Percentiles rank a stretch among this genome's conserved stretches.
These are phyloP conservation scores for Aspergillus neotritici DNA, from an alignment of 2,329 filamentous ascomycete species.

Conservation along the genomic window DNA sequence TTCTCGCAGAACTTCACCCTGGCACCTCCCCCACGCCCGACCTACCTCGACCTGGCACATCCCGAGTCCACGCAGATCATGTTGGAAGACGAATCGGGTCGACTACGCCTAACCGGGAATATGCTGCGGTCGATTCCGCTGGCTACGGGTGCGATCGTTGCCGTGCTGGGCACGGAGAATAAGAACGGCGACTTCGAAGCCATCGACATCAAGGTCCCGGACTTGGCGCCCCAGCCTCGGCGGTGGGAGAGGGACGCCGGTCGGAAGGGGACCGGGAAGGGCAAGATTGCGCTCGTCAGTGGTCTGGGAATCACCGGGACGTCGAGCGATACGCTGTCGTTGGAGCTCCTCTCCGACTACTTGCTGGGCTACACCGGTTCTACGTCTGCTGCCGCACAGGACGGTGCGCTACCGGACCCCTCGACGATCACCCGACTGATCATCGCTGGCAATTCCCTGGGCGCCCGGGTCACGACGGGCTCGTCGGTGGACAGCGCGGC, in stretches of 20 bases:
- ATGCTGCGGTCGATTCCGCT: slow-evolving; percentile 63
- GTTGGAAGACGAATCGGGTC: slow-evolving; percentile 92
- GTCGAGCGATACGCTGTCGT: slow-evolving; percentile 66
- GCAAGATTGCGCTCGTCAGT: slow-evolving; percentile 82
- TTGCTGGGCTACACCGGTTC: slow-evolving; percentile 74
- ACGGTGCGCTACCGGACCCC: slow-evolving; percentile 38
- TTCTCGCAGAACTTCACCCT: slow-evolving; percentile 72
- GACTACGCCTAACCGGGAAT: slow-evolving; percentile 70
- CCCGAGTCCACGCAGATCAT: slow-evolving; percentile 59
- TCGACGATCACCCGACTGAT: slow-evolving; percentile 72
- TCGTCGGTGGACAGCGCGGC: slow-evolving; percentile 20
- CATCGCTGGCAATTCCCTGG: slow-evolving; percentile 85
- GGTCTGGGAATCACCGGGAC: slow-evolving; percentile 77
- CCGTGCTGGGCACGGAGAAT: slow-evolving; percentile 93
- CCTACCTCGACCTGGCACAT: slow-evolving; percentile 59
- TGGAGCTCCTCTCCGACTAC: slow-evolving; percentile 78
- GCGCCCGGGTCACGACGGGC: slow-evolving; percentile 33
- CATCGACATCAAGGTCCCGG: slow-evolving; percentile 81
- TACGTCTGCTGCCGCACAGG: slow-evolving; percentile 43
- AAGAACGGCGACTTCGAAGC: slow-evolving; percentile 87
- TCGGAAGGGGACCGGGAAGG: slow-evolving; percentile 41
- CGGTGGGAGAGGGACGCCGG: slow-evolving; percentile 63
- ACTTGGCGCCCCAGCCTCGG: slow-evolving; percentile 73
- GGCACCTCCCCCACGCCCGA: slow-evolving; percentile 68
- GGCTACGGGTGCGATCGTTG: slow-evolving; percentile 88